These are phyloP conservation scores for Dothideomycetes sp. DNA, from an alignment of 2,329 filamentous ascomycete genomes.

Conservation along the genomic window DNA sequence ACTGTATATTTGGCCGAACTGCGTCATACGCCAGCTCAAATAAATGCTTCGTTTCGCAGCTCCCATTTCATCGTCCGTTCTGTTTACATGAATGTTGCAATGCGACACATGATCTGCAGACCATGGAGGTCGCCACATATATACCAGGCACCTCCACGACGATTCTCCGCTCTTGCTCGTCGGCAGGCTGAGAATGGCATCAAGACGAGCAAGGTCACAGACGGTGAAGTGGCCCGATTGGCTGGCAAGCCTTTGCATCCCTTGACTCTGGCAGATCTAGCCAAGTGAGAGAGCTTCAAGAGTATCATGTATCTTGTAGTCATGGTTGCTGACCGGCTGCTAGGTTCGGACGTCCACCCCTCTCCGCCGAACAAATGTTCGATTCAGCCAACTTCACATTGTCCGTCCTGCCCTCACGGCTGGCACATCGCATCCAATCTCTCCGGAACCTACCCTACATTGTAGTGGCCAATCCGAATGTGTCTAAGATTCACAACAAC, in stretches of 20 bases:
- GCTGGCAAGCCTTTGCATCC: conserved; percentile 70
- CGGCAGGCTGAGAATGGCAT: conserved; percentile 14
- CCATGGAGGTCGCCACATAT: not conserved
- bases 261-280: conserved; percentile 76
- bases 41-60: not conserved
- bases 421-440: conserved; percentile 88
- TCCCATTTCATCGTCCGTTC: too few relatives aligned
- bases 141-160: not conserved
- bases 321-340: not conserved
- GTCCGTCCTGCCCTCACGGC: conserved; percentile 78
- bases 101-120: not conserved
- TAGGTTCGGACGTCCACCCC: conserved; percentile 70
- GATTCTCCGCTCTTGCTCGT: not conserved
- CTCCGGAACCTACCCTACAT: conserved; percentile 93
- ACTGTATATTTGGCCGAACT: not conserved
- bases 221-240: conserved; percentile 70
- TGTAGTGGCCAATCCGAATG: conserved; percentile 94
- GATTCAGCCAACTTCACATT: conserved; percentile 94
- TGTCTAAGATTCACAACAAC: conserved; percentile 89
- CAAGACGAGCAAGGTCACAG: conserved; percentile 40
- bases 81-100: not conserved
- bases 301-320: not conserved
- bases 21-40: conserved; percentile 3
- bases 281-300: conserved; percentile 52
- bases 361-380: conserved; percentile 70